Percentiles rank a stretch among this genome's conserved stretches.
Conservation (phyloP, 106 monocot species). For the Apostasia ramifera region DNA sequence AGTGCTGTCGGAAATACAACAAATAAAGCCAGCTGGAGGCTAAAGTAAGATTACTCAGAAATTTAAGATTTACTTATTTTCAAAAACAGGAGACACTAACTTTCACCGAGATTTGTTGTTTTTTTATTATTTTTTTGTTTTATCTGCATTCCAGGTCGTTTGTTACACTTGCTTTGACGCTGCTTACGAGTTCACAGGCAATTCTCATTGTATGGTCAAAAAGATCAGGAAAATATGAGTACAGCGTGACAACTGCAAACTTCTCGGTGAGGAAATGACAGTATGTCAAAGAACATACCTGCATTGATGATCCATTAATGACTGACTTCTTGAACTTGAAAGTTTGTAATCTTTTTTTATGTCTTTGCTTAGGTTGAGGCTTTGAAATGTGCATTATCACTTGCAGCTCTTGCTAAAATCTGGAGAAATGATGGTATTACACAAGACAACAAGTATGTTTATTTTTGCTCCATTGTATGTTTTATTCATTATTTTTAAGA, state of each 20-base stretch:
- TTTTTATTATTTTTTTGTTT: conserved; percentile 4
- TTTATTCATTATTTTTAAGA: neutral
- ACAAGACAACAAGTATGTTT: conserved; percentile 62
- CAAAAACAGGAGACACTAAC: neutral
- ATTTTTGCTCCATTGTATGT: neutral
- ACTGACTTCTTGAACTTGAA: no score
- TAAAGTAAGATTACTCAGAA: conserved; percentile 29
- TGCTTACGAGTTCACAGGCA: conserved; percentile 95
- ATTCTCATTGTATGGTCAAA: conserved; percentile 97
- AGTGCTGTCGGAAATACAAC: conserved; percentile 13
- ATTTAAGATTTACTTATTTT: conserved; percentile 1
- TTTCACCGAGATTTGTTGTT: no score
- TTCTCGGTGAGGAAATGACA: conserved; percentile 51
- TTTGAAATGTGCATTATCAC: conserved; percentile 84
- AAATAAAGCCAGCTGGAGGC: conserved; percentile 44
- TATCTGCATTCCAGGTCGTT: conserved; percentile 38
- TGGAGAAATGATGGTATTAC: conserved; percentile 86
- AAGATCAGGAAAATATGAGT: conserved; percentile 92
- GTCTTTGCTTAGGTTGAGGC: conserved; percentile 63
- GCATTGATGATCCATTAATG: no score
- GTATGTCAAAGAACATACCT: neutral
- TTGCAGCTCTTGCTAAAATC: conserved; percentile 67
- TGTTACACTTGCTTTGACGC: conserved; percentile 80
- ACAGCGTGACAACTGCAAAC: conserved; percentile 93
- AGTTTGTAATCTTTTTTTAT: no score